Evolutionary conservation across 805 yeast species (phyloP).

Genomic region (Ogataea degrootiae): DNA sequence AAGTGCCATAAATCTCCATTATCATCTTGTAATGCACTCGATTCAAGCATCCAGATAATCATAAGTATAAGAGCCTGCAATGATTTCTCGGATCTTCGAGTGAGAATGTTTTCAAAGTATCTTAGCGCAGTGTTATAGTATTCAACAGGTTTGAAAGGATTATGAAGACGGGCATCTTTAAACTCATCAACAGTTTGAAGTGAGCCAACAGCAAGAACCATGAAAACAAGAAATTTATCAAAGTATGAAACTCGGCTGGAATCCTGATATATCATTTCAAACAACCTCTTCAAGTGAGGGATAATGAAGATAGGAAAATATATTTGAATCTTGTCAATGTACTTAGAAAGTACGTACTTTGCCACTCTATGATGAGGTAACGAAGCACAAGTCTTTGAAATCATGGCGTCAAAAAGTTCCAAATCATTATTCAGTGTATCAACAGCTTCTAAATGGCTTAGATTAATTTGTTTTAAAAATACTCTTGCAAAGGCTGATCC

Average conservation of each 20-base stretch:
- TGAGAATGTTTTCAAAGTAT: constrained; percentile 19
- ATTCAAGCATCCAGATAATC: constrained; percentile 19
- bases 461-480: constrained; percentile 17
- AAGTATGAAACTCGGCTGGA: constrained; percentile 13
- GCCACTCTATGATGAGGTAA: constrained; percentile 16
- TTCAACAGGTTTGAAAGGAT: constrained; percentile 18
- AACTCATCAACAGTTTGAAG: constrained; percentile 3
- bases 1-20: constrained; percentile 25
- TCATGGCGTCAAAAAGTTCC: constrained; percentile 15
- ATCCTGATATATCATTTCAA: constrained; percentile 9
- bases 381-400: constrained; percentile 19
- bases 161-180: constrained; percentile 4
- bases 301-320: constrained; percentile 18
- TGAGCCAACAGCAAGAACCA: constrained; percentile 20
- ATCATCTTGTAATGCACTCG: constrained; percentile 20
- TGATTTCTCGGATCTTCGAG: constrained; percentile 18
- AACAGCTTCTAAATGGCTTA: constrained; percentile 11
- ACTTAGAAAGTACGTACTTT: constrained; percentile 9
- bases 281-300: constrained; percentile 7
- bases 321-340: constrained; percentile 15
- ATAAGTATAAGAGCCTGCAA: constrained; percentile 19
- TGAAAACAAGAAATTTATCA: constrained; percentile 19
- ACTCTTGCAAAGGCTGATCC: constrained; percentile 22
- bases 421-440: constrained; percentile 4
- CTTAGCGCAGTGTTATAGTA: constrained; percentile 21